phyloP scores from a whole-genome alignment of 1,284 basidiomycete genomes.

The Heterobasidion annosum region DNA sequence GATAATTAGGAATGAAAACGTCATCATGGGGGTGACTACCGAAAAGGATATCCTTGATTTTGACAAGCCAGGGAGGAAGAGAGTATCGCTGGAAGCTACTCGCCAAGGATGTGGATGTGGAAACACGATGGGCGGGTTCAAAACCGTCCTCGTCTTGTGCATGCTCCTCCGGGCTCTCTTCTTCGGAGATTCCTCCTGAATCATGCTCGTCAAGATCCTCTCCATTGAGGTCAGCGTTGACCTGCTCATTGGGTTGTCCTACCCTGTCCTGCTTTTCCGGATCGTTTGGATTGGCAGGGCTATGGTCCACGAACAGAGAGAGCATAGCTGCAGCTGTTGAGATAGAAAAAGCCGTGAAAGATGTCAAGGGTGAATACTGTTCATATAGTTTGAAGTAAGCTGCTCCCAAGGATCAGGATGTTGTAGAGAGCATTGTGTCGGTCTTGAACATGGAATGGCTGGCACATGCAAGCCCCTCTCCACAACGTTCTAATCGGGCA shows the following conservation, averaged over 20 bases:
- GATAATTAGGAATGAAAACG: slow-evolving; percentile 31
- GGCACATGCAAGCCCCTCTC: too few relatives aligned
- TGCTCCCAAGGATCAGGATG: too few relatives aligned
- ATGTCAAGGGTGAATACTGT: too few relatives aligned
- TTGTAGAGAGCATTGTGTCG: too few relatives aligned
- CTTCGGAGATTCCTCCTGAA: background rate
- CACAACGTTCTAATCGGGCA: background rate
- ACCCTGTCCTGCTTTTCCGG: background rate
- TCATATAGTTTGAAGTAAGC: too few relatives aligned
- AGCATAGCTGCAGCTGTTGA: too few relatives aligned
- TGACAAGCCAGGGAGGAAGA: slow-evolving; percentile 10
- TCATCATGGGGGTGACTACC: slow-evolving; percentile 11
- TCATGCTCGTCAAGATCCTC: background rate
- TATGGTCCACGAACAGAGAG: too few relatives aligned
- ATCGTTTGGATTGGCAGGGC: background rate
- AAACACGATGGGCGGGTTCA: background rate
- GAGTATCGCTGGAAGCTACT: slow-evolving; percentile 5
- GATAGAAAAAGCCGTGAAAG: too few relatives aligned
- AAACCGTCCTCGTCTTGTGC: background rate
- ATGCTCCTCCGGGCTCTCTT: background rate
- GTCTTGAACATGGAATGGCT: too few relatives aligned
- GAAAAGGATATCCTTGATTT: slow-evolving; percentile 18
- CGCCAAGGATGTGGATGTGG: slow-evolving; percentile 1
- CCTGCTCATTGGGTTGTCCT: background rate
- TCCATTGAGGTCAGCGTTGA: background rate